A percentile compares a stretch with the other conserved stretches of the same genome.
phyloP scores from a whole-genome alignment of 1,284 basidiomycete species.

The Ganoderma meredithae region DNA sequence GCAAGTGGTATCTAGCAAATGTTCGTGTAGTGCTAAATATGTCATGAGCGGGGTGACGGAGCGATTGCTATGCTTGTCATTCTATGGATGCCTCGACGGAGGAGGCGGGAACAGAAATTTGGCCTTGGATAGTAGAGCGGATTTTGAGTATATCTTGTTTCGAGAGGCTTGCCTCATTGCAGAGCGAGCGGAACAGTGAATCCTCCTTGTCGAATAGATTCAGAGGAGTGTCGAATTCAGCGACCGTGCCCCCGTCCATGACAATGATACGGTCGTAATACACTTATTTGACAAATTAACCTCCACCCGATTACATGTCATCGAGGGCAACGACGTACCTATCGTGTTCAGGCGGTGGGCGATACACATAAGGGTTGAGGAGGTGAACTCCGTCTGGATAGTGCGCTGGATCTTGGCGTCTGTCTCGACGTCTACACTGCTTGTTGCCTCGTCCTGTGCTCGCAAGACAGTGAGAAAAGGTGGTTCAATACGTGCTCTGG shows the following conservation, averaged over 20 bases:
- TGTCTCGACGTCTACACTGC: slow-evolving; percentile 85
- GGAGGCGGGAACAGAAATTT: slow-evolving; percentile 15
- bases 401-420: slow-evolving; percentile 81
- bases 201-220: slow-evolving; percentile 72
- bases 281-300: slow-evolving; percentile 46
- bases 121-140: slow-evolving; percentile 37
- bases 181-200: slow-evolving; percentile 81
- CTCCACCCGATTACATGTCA: background rate
- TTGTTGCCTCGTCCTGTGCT: slow-evolving; percentile 76
- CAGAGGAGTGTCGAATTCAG: slow-evolving; percentile 82
- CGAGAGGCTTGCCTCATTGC: slow-evolving; percentile 73
- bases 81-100: background rate
- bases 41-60: background rate
- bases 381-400: slow-evolving; percentile 74
- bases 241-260: slow-evolving; percentile 73
- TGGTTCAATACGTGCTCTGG: background rate
- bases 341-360: slow-evolving; percentile 84
- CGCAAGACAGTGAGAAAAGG: slow-evolving; percentile 7
- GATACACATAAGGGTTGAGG: slow-evolving; percentile 73
- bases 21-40: background rate
- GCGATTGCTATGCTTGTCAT: background rate
- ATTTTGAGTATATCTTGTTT: slow-evolving; percentile 61
- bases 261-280: slow-evolving; percentile 82
- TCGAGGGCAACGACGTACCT: slow-evolving; percentile 44
- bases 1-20: background rate